Evolutionary conservation across 192 early-diverging fungal species (phyloP).

Genomic region (Gamsiella multidivaricata): DNA sequence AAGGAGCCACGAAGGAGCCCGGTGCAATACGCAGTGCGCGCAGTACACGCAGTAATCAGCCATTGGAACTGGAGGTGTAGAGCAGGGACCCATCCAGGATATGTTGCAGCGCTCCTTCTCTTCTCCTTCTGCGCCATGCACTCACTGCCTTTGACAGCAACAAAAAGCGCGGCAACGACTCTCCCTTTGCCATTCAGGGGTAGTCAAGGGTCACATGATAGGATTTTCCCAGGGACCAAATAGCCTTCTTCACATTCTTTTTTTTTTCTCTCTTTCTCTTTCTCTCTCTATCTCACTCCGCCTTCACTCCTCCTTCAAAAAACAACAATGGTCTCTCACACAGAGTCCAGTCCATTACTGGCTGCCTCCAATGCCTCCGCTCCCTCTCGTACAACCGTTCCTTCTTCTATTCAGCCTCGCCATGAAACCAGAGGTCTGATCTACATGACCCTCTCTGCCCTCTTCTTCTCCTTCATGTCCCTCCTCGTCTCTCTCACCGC

Average conservation of each 20-base stretch:
- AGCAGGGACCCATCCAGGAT: no score
- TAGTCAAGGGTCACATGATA: no score
- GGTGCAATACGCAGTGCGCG: no score
- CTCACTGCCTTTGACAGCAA: no score
- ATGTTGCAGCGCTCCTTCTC: no score
- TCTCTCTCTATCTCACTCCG: neutral
- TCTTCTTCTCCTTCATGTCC: constrained; percentile 79
- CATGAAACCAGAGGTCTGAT: constrained; percentile 58
- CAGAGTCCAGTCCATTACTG: constrained; percentile 34
- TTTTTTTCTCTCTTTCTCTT: neutral
- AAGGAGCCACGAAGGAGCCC: no score
- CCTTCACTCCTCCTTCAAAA: neutral
- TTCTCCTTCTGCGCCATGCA: no score
- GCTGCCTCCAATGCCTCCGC: neutral
- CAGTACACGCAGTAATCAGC: no score
- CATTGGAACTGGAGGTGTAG: no score
- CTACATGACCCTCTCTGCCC: constrained; percentile 76
- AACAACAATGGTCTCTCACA: neutral
- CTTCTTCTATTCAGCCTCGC: constrained; percentile 11
- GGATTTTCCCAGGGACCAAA: neutral
- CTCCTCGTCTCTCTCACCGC: constrained; percentile 75
- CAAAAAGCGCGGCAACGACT: no score
- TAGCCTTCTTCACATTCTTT: neutral
- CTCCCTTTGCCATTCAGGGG: no score
- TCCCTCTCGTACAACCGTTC: neutral